phyloP scores from a whole-genome alignment of 768 basidiomycete species.

The Amanita rubescens region DNA sequence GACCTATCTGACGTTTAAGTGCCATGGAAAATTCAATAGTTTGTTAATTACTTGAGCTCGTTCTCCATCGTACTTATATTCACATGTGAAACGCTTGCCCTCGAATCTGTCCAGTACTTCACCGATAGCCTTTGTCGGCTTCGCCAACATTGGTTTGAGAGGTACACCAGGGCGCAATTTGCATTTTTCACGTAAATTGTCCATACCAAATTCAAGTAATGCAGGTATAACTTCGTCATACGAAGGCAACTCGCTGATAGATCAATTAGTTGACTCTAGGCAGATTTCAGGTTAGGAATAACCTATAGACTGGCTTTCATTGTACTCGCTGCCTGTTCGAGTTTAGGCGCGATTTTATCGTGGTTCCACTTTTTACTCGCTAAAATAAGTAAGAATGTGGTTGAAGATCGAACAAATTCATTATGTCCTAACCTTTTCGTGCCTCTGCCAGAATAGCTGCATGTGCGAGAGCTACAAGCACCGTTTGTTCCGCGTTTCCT shows the following conservation, averaged over 20 bases:
- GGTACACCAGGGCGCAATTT: conserved; percentile 94
- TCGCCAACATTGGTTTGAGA: conserved; percentile 97
- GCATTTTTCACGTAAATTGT: conserved; percentile 62
- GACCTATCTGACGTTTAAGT: conserved; percentile 44
- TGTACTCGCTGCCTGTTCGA: conserved; percentile 70
- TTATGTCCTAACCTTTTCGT: conserved; percentile 33
- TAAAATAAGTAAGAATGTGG: conserved; percentile 20
- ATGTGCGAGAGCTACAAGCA: conserved; percentile 91
- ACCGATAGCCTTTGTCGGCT: conserved; percentile 97
- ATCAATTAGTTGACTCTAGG: conserved; percentile 5
- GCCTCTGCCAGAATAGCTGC: conserved; percentile 80
- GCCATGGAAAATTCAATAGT: too few relatives aligned
- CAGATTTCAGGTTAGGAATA: conserved; percentile 11
- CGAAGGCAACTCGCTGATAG: conserved; percentile 75
- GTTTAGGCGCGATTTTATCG: conserved; percentile 61
- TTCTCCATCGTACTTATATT: conserved; percentile 99
- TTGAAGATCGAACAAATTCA: background rate
- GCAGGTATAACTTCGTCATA: conserved; percentile 93
- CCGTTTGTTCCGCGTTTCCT: conserved; percentile 92
- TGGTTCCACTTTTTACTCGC: conserved; percentile 67
- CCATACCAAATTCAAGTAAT: conserved; percentile 71
- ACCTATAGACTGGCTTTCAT: conserved; percentile 96
- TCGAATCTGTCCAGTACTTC: conserved; percentile 98
- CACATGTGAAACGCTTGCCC: conserved; percentile 91
- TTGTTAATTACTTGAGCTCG: conserved; percentile 67